phyloP scores from a whole-genome alignment of 202 grass and related monocot species.

The Carex arenaria region DNA sequence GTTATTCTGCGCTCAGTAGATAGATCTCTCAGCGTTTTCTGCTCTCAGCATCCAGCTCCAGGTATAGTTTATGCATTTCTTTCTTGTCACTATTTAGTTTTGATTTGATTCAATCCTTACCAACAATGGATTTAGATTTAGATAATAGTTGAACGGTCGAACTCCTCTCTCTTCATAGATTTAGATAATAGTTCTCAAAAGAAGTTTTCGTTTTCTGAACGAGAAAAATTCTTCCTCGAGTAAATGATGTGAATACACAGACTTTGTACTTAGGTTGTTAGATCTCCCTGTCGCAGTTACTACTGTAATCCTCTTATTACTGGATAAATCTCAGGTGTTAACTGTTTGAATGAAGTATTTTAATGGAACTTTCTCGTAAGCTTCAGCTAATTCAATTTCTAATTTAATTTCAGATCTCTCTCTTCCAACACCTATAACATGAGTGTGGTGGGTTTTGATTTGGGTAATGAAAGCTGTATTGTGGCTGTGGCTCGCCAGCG shows the following conservation, averaged over 20 bases:
- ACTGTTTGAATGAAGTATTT: neutral
- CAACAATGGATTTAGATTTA: neutral
- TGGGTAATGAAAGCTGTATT: conserved; percentile 97
- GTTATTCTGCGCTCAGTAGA: conserved; percentile 2
- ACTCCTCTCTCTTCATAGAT: neutral
- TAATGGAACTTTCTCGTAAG: neutral
- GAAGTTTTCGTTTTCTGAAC: neutral
- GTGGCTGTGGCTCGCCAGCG: conserved; percentile 84
- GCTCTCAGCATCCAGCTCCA: neutral
- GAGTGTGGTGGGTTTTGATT: conserved; percentile 96
- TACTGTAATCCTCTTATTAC: neutral
- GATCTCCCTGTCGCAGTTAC: neutral
- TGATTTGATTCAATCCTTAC: neutral
- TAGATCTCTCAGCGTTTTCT: conserved; percentile 14
- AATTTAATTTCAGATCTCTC: neutral
- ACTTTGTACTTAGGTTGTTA: neutral
- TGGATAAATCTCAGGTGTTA: neutral
- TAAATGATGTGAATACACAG: conserved; percentile 1
- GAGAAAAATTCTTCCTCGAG: neutral
- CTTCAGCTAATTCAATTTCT: neutral
- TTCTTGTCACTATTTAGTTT: neutral
- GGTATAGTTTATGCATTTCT: conserved; percentile 6
- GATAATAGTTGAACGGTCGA: neutral
- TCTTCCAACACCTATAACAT: conserved; percentile 31
- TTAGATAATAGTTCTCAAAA: neutral